Percentiles rank a stretch among this genome's conserved stretches.
Conservation (phyloP, 202 grass and related monocot genomes). For the Carex arenaria region DNA sequence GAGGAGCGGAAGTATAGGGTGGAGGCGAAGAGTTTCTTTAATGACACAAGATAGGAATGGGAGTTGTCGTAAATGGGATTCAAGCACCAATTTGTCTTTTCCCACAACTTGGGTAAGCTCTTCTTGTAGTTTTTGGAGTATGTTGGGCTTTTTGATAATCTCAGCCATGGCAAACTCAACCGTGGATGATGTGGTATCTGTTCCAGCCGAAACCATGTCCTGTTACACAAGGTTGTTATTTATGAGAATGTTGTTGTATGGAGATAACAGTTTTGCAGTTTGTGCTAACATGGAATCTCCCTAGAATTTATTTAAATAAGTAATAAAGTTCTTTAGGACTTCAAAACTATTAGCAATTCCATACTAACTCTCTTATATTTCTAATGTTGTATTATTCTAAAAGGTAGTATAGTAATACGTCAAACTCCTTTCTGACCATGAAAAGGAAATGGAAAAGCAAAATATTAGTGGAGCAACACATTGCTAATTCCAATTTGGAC, state of each 20-base stretch:
- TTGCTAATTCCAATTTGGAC: too few relatives aligned
- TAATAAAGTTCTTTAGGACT: neutral
- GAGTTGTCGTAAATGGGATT: conserved; percentile 51
- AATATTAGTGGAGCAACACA: too few relatives aligned
- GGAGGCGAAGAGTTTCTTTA: conserved; percentile 72
- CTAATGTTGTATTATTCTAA: neutral
- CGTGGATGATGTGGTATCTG: conserved; percentile 61
- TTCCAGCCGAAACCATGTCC: conserved; percentile 56
- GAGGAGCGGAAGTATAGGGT: conserved; percentile 57
- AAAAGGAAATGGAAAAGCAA: neutral
- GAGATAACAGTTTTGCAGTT: neutral
- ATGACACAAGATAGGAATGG: conserved; percentile 50
- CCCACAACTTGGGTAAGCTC: conserved; percentile 70
- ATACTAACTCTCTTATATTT: neutral
- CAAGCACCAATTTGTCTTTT: conserved; percentile 42
- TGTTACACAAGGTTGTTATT: conserved; percentile 11
- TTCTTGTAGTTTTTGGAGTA: conserved; percentile 29
- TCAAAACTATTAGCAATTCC: neutral
- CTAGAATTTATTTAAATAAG: neutral
- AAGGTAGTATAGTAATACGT: neutral
- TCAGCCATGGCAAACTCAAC: conserved; percentile 77
- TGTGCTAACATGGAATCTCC: neutral
- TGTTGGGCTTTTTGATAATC: conserved; percentile 30
- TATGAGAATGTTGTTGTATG: neutral
- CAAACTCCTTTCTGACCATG: neutral